Percentiles rank a stretch among this genome's conserved stretches.
These are phyloP conservation scores for Tricholoma sp. DNA, from an alignment of 768 basidiomycete species.

Conservation along the genomic window DNA sequence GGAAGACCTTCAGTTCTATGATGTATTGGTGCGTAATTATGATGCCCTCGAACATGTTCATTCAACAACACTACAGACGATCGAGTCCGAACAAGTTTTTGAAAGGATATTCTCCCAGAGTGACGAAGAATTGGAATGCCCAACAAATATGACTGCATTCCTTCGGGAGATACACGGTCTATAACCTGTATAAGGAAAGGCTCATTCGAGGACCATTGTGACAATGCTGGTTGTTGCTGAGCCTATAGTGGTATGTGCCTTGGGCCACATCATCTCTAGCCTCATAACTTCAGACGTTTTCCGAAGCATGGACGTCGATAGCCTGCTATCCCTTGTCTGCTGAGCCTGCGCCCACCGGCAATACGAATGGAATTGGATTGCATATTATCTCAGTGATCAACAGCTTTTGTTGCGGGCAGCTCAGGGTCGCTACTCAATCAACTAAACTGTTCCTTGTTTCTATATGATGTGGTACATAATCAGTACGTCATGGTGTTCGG, in stretches of 20 bases:
- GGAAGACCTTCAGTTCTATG: constrained; percentile 63
- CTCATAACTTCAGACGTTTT: background rate
- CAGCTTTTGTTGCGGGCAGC: too few species aligned
- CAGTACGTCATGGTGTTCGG: too few species aligned
- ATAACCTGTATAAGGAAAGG: constrained; percentile 25
- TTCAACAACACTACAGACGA: constrained; percentile 38
- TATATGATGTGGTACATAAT: too few species aligned
- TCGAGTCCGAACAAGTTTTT: constrained; percentile 51
- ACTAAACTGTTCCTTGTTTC: too few species aligned
- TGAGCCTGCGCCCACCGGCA: background rate
- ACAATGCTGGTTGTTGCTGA: background rate
- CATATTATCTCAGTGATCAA: background rate
- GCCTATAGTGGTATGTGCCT: background rate
- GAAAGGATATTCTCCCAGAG: constrained; percentile 61
- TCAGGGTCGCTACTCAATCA: too few species aligned
- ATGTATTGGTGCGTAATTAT: constrained; percentile 47
- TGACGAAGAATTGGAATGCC: constrained; percentile 44
- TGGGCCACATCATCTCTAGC: background rate
- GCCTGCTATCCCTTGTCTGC: background rate
- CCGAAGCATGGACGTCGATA: background rate
- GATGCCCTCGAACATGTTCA: background rate
- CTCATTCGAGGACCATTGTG: background rate
- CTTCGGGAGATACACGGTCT: constrained; percentile 50
- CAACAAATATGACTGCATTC: constrained; percentile 51
- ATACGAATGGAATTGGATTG: background rate